Conservation (phyloP, 2,329 filamentous ascomycete species). For the Fusarium sp. region DNA sequence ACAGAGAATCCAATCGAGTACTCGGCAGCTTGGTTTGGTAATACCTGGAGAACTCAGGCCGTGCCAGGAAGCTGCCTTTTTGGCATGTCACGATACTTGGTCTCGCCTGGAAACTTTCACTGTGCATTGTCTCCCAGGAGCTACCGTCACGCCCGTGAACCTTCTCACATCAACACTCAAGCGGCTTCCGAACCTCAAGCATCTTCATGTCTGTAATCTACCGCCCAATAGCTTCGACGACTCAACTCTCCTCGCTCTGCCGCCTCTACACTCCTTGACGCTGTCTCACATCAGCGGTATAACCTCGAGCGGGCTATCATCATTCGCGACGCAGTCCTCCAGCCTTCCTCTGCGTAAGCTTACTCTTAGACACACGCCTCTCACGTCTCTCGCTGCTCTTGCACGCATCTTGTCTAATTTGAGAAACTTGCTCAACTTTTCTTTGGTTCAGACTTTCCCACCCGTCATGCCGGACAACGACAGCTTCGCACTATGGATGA, state of each 20-base stretch:
- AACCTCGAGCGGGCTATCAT: constrained; percentile 64
- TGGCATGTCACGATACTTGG: constrained; percentile 65
- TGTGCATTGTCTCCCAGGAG: constrained; percentile 67
- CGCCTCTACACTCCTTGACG: constrained; percentile 63
- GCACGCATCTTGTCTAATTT: constrained; percentile 69
- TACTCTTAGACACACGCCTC: constrained; percentile 64
- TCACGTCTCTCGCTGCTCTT: constrained; percentile 65
- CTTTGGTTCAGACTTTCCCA: constrained; percentile 63
- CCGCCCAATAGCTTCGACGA: constrained; percentile 67
- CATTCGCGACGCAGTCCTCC: constrained; percentile 61
- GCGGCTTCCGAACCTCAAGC: constrained; percentile 63
- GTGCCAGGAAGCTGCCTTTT: constrained; percentile 55
- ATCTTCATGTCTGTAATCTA: constrained; percentile 68
- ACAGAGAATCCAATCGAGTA: constrained; percentile 44
- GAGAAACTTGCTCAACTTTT: constrained; percentile 57
- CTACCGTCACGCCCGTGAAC: constrained; percentile 61
- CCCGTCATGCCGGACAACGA: constrained; percentile 65
- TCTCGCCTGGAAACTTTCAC: constrained; percentile 63
- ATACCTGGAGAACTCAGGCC: constrained; percentile 45
- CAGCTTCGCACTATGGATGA: constrained; percentile 66
- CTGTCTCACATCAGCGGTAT: constrained; percentile 66
- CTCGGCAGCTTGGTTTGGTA: constrained; percentile 45
- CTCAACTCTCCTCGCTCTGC: constrained; percentile 62
- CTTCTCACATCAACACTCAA: constrained; percentile 62
- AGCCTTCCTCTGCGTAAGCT: constrained; percentile 59